Evolutionary conservation across 2,329 filamentous ascomycete genomes (phyloP).

Genomic region (Ophiostoma novo-ulmi): DNA sequence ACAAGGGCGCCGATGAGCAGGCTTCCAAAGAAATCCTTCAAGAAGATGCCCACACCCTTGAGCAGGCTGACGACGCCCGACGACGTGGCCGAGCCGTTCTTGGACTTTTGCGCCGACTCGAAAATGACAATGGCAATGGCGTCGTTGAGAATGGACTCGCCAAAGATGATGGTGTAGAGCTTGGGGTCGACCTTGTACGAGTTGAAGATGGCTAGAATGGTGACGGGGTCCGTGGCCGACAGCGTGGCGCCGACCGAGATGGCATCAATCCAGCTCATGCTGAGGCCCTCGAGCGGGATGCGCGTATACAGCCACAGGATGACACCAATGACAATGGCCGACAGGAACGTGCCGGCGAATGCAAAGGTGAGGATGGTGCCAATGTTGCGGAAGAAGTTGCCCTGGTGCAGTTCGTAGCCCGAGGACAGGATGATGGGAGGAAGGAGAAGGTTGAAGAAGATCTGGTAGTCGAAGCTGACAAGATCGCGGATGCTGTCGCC

Average conservation of each 20-base stretch:
- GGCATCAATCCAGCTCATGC: conserved; percentile 88
- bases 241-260: conserved; percentile 95
- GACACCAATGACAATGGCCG: conserved; percentile 85
- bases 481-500: conserved; percentile 80
- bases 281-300: conserved; percentile 77
- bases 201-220: conserved; percentile 97
- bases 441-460: conserved; percentile 99
- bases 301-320: conserved; percentile 86
- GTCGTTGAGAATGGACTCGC: conserved; percentile 96
- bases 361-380: conserved; percentile 96
- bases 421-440: conserved; percentile 96
- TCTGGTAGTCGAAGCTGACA: conserved; percentile 97
- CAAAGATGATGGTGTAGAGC: conserved; percentile 97
- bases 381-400: conserved; percentile 98
- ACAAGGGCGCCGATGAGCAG: conserved; percentile 82
- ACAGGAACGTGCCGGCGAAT: conserved; percentile 95
- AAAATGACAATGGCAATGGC: conserved; percentile 98
- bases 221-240: conserved; percentile 94
- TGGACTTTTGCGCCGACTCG: conserved; percentile 93
- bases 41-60: conserved; percentile 88
- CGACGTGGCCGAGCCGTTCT: conserved; percentile 63
- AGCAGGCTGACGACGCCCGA: conserved; percentile 78
- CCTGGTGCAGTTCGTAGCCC: conserved; percentile 95
- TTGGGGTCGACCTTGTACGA: conserved; percentile 99
- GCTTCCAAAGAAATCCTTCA: conserved; percentile 93